Conservation (phyloP, 257 asterid genomes). For the Craterostigma plantagineum region DNA sequence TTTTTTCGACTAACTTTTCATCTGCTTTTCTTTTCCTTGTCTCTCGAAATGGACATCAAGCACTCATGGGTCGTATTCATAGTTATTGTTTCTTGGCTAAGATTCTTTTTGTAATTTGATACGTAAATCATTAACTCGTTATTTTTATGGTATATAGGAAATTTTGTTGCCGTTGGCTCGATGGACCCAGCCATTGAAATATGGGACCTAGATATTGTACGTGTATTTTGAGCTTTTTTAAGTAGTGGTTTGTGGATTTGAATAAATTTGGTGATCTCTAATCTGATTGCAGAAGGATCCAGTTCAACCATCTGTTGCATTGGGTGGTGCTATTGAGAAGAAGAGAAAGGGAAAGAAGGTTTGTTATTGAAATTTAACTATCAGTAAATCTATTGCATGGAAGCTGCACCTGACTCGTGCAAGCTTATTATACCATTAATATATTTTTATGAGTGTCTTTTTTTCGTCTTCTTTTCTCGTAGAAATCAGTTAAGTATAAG, state of each 20-base stretch:
- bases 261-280: not conserved
- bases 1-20: too few species aligned
- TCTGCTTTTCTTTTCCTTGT: too few species aligned
- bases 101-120: too few species aligned
- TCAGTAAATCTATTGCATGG: not conserved
- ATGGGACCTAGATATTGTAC: slow-evolving; percentile 93
- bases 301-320: slow-evolving; percentile 59
- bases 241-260: slow-evolving; percentile 2
- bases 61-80: too few species aligned
- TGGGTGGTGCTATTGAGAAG: slow-evolving; percentile 66
- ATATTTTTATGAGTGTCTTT: not conserved
- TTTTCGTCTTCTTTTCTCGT: slow-evolving; percentile 2
- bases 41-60: too few species aligned
- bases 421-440: too few species aligned
- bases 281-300: slow-evolving; percentile 52
- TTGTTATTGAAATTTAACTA: not conserved
- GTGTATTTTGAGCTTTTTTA: slow-evolving; percentile 11
- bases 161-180: slow-evolving; percentile 79
- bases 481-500: slow-evolving; percentile 63
- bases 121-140: not conserved
- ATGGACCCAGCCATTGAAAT: slow-evolving; percentile 88
- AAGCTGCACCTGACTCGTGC: not conserved
- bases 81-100: too few species aligned
- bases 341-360: slow-evolving; percentile 75
- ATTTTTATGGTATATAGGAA: slow-evolving; percentile 29